Evolutionary conservation across 148 eudicot genomes (phyloP).

Genomic region (Euryodendron excelsum): DNA sequence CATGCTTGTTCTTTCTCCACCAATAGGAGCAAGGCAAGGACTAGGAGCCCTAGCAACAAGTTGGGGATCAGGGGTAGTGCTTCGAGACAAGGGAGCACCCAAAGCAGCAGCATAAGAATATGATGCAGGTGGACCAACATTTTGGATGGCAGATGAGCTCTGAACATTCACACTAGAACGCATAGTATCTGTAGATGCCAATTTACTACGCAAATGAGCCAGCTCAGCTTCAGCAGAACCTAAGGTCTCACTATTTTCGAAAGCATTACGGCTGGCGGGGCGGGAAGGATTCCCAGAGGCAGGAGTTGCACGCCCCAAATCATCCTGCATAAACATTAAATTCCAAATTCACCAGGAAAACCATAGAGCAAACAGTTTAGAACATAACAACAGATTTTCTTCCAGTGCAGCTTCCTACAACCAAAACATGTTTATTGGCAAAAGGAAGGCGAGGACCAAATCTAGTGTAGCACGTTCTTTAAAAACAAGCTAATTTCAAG

Average conservation of each 20-base stretch:
- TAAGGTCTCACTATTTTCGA: slow-evolving; percentile 48
- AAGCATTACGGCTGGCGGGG: slow-evolving; percentile 86
- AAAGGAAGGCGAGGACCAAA: not conserved
- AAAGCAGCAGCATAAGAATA: slow-evolving; percentile 89
- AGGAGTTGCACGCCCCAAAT: slow-evolving; percentile 62
- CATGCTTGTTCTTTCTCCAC: slow-evolving; percentile 60
- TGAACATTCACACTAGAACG: slow-evolving; percentile 32
- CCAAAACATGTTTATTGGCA: not conserved
- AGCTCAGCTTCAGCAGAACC: slow-evolving; percentile 71
- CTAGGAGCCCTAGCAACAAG: slow-evolving; percentile 82
- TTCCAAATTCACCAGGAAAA: not conserved
- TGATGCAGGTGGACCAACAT: slow-evolving; percentile 48
- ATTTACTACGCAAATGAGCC: slow-evolving; percentile 48
- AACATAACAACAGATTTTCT: not conserved
- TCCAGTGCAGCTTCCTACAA: not conserved
- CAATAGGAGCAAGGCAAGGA: slow-evolving; percentile 91
- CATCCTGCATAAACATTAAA: slow-evolving; percentile 47
- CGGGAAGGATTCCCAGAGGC: slow-evolving; percentile 80
- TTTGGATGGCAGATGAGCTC: slow-evolving; percentile 46
- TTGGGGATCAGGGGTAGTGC: slow-evolving; percentile 94
- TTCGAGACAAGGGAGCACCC: slow-evolving; percentile 83
- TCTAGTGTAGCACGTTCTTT: not conserved
- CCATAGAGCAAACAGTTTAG: not conserved
- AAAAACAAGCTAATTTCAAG: not conserved
- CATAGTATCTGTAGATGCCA: slow-evolving; percentile 27